Evolutionary conservation across 2,329 filamentous ascomycete species (phyloP).

Genomic region (Pseudogymnoascus sp.): DNA sequence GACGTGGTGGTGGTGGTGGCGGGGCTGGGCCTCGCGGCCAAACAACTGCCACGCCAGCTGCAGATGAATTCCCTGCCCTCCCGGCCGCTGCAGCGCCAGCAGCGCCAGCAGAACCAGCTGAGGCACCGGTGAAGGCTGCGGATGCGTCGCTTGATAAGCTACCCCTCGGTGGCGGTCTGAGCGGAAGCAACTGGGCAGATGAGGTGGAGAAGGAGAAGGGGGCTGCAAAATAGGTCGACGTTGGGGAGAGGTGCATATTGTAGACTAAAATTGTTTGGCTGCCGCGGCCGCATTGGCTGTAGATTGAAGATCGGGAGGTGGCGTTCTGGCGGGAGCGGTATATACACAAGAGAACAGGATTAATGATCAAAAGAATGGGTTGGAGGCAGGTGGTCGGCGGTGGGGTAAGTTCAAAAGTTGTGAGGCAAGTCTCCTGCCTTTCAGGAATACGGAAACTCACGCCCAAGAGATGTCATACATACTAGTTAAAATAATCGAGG

Average conservation of each 20-base stretch:
- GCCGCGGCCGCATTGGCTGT: conserved; percentile 24
- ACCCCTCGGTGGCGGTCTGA: conserved; percentile 11
- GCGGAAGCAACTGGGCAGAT: conserved; percentile 14
- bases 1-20: background rate
- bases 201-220: conserved; percentile 15
- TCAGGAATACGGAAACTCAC: background rate
- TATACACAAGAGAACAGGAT: background rate
- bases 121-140: background rate
- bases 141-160: conserved; percentile 3
- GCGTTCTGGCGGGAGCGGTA: background rate
- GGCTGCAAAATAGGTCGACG: background rate
- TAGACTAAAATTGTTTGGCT: background rate
- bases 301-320: conserved; percentile 14
- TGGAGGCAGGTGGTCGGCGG: background rate
- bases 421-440: background rate
- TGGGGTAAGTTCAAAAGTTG: background rate
- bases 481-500: background rate
- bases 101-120: background rate
- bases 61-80: conserved; percentile 12
- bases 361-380: background rate
- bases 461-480: background rate
- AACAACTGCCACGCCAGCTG: conserved; percentile 2
- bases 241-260: conserved; percentile 7
- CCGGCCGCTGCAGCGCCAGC: background rate
- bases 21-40: background rate